Conservation (phyloP, 208 protist genomes). For the Trichomonas vaginalis region DNA sequence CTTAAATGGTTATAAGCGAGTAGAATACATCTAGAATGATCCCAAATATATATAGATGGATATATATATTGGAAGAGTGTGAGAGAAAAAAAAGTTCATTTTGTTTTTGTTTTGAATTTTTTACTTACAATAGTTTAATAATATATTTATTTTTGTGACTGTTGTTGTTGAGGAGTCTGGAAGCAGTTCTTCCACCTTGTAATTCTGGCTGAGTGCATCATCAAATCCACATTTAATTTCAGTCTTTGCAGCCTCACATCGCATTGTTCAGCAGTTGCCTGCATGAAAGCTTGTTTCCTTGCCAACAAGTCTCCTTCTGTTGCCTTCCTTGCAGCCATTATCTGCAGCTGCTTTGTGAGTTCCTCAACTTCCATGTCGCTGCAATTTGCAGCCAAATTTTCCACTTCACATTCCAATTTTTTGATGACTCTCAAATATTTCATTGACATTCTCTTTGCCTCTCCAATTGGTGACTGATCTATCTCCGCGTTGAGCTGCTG, state of each 20-base stretch:
- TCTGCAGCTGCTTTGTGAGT: not conserved
- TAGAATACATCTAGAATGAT: too few relatives aligned
- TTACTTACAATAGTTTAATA: too few relatives aligned
- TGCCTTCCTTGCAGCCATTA: constrained; percentile 1
- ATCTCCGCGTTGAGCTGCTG: not conserved
- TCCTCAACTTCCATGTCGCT: not conserved
- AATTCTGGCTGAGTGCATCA: not conserved
- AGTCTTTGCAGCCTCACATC: not conserved
- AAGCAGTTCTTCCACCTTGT: not conserved
- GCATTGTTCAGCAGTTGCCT: not conserved
- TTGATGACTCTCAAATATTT: not conserved
- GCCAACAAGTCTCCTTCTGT: not conserved
- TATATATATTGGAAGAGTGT: too few relatives aligned
- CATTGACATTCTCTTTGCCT: not conserved
- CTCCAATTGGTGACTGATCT: not conserved
- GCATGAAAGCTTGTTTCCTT: not conserved
- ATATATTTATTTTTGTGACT: too few relatives aligned
- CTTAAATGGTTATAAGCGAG: too few relatives aligned
- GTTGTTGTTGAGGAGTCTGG: not conserved
- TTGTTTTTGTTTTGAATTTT: too few relatives aligned
- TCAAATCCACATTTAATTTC: not conserved
- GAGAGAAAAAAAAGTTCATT: too few relatives aligned
- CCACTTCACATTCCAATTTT: not conserved
- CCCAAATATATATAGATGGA: too few relatives aligned
- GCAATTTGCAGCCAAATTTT: not conserved